Percentiles rank a stretch among this genome's conserved stretches.
These are phyloP conservation scores for Cyberlindnera amylophila DNA, from an alignment of 805 yeast species.

Conservation along the genomic window DNA sequence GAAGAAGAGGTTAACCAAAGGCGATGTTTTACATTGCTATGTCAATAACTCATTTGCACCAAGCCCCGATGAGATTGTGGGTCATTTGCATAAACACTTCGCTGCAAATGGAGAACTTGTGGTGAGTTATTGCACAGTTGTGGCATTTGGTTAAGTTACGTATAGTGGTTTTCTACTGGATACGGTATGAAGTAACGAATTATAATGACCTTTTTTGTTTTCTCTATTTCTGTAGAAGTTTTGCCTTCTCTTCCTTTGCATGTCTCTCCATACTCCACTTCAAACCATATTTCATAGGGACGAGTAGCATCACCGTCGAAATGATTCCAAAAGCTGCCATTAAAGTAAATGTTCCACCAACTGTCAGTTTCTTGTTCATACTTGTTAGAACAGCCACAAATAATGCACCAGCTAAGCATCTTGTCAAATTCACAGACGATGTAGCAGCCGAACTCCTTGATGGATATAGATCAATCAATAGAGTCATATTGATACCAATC, in stretches of 20 bases:
- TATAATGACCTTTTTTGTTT: too few relatives aligned
- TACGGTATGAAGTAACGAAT: too few relatives aligned
- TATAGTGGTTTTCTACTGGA: too few relatives aligned
- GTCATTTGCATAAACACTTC: constrained; percentile 35
- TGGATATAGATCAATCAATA: constrained; percentile 77
- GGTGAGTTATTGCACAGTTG: constrained; percentile 42
- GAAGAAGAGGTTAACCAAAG: constrained; percentile 20
- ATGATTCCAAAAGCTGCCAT: constrained; percentile 47
- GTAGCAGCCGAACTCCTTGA: constrained; percentile 67
- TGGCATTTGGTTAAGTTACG: constrained; percentile 39
- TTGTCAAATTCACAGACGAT: constrained; percentile 63
- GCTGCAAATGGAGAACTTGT: constrained; percentile 37
- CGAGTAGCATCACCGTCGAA: constrained; percentile 24
- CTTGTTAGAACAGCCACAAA: constrained; percentile 62
- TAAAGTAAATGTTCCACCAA: constrained; percentile 79
- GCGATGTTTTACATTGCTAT: constrained; percentile 35
- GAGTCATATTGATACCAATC: constrained; percentile 55
- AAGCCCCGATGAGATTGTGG: constrained; percentile 40
- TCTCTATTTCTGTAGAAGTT: too few relatives aligned
- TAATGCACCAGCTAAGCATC: constrained; percentile 72
- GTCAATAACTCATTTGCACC: constrained; percentile 45
- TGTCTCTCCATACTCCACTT: constrained; percentile 26
- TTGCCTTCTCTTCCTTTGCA: constrained; percentile 2
- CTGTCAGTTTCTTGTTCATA: constrained; percentile 54
- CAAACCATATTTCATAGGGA: constrained; percentile 32